These are phyloP conservation scores for Porcisia hertigi DNA, from an alignment of 208 protist species.

Conservation along the genomic window DNA sequence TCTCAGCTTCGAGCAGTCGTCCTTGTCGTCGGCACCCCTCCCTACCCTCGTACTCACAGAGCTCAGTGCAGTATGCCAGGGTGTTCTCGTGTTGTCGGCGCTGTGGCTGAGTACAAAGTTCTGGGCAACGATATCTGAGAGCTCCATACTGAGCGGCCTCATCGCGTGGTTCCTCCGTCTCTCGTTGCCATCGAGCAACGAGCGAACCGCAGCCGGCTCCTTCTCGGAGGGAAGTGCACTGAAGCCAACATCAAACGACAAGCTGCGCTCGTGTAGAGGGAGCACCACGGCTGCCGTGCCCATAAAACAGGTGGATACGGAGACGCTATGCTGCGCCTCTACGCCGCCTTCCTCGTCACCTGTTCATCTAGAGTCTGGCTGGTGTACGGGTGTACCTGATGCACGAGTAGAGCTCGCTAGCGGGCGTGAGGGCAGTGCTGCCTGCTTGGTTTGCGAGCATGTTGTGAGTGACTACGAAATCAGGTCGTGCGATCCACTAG, in stretches of 20 bases:
- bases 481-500: background rate
- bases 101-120: slow-evolving; percentile 33
- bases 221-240: background rate
- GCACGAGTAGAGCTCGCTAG: background rate
- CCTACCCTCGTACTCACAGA: slow-evolving; percentile 2
- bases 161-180: background rate
- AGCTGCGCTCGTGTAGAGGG: background rate
- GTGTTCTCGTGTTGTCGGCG: slow-evolving; percentile 16
- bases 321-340: background rate
- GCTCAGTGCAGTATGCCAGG: background rate
- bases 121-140: slow-evolving; percentile 13
- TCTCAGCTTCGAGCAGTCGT: background rate
- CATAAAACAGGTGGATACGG: background rate
- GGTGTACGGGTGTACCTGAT: background rate
- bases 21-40: background rate
- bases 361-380: background rate
- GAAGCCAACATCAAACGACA: background rate
- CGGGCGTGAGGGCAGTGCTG: background rate
- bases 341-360: background rate
- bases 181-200: background rate
- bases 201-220: background rate
- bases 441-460: background rate
- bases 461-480: background rate
- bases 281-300: background rate
- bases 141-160: slow-evolving; percentile 4